A percentile compares a stretch with the other conserved stretches of the same genome.
Evolutionary conservation across 495 filamentous ascomycete genomes (phyloP).

Genomic region (Diplogelasinospora grovesii): DNA sequence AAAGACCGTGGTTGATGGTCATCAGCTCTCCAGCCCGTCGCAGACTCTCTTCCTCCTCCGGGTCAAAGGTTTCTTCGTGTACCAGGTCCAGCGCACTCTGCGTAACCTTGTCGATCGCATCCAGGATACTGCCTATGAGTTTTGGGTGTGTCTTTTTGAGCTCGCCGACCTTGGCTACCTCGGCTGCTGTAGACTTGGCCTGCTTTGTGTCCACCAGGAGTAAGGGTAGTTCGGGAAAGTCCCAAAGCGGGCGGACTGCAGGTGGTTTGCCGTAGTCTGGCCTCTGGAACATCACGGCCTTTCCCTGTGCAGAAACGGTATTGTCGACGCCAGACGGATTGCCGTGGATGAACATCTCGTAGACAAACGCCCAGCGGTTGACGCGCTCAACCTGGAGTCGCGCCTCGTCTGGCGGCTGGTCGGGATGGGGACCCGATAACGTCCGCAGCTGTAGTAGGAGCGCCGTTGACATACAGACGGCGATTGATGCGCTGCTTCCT

Average conservation of each 20-base stretch:
- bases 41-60: constrained; percentile 49
- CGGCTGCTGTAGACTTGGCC: constrained; percentile 68
- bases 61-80: constrained; percentile 54
- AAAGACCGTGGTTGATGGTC: constrained; percentile 84
- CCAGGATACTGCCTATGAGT: constrained; percentile 69
- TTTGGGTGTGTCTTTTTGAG: constrained; percentile 62
- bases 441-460: constrained; percentile 83
- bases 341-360: constrained; percentile 93
- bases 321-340: constrained; percentile 97
- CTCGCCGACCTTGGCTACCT: constrained; percentile 78
- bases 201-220: constrained; percentile 83
- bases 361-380: constrained; percentile 95
- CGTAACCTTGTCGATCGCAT: constrained; percentile 77
- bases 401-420: constrained; percentile 76
- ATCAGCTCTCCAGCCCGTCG: constrained; percentile 75
- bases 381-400: constrained; percentile 84
- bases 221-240: constrained; percentile 85
- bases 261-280: constrained; percentile 72
- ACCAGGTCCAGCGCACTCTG: constrained; percentile 67
- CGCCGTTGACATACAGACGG: constrained; percentile 81
- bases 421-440: constrained; percentile 79
- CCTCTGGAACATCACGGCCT: constrained; percentile 85
- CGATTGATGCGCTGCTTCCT: constrained; percentile 86
- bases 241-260: constrained; percentile 63
- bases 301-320: constrained; percentile 88